Evolutionary conservation across 1,284 basidiomycete genomes (phyloP), one percentile per base, ranked within the genome.

Genomic region (Kwoniella shivajii): DNA sequence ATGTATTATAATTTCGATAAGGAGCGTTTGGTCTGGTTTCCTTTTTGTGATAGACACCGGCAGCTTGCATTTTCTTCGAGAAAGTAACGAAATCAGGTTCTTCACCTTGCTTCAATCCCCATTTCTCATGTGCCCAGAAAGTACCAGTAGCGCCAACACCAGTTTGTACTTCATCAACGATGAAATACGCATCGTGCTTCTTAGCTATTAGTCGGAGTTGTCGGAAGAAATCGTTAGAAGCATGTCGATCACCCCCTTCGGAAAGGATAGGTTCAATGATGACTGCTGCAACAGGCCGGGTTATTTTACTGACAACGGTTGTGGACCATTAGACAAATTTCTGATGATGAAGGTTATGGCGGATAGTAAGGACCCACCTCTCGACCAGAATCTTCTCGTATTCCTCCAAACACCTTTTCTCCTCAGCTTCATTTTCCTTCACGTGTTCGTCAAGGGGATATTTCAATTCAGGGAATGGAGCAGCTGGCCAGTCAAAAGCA

Each of bases 51-150:
- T 78, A 84, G 69, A 83, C 81, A 14, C 78, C 78, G 5, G 71
- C 66, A 36, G 78, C 76, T 63, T 82, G 81, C 77, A 80, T 79
- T 71, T 82, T 81, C 67, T 82, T 82, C 45, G 75, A 78, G 65
- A 83, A 84, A 14, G 82, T 81, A 34, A 83, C 80, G 64, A 83
- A 82, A 69, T 84, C 83, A 11, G 82, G 76, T 55, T 74, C 68
- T 59, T 77, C 73, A 18, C 79, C 63, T 29, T 61, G 54, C 18
- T 59, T 20, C 38, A 84, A 66, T 11, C 76, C 74, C 83, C 83
- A 84, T 63, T 82, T 79, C 58, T 83, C 82, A 69, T 83, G 81
- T 0, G 82, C 82, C 83, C 83, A 84, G 69, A 84, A 82, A 7
- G 74, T 75, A 16, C 83, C 83, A 0, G 83, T 84, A 0, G 82